These are phyloP conservation scores for Fraxinus pennsylvanica DNA, from an alignment of 257 asterid species.

Conservation along the genomic window DNA sequence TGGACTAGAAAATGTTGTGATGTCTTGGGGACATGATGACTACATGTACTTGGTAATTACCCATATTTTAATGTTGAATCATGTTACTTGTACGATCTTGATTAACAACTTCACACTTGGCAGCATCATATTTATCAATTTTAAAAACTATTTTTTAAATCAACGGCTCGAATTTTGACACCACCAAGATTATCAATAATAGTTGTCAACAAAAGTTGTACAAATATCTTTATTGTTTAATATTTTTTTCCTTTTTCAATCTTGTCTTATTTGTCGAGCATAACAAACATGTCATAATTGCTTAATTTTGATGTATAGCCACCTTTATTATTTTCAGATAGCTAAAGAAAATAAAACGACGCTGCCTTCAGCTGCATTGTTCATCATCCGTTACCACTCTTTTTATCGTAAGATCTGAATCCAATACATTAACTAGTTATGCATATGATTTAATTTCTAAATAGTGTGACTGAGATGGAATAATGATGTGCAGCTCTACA, in stretches of 20 bases:
- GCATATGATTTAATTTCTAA: neutral
- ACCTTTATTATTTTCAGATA: constrained; percentile 27
- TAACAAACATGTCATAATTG: too few relatives aligned
- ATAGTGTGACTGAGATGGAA: neutral
- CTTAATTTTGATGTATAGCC: too few relatives aligned
- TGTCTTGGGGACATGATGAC: constrained; percentile 63
- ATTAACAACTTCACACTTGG: too few relatives aligned
- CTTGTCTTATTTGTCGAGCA: too few relatives aligned
- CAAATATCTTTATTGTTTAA: too few relatives aligned
- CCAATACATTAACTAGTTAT: neutral
- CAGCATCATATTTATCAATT: too few relatives aligned
- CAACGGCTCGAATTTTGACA: too few relatives aligned
- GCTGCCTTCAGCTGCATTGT: constrained; percentile 56
- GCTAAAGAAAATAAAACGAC: constrained; percentile 56
- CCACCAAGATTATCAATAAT: too few relatives aligned
- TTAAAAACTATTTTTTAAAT: too few relatives aligned
- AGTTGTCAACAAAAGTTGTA: too few relatives aligned
- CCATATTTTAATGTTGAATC: neutral
- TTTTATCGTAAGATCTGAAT: constrained; percentile 43
- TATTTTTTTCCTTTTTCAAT: too few relatives aligned
- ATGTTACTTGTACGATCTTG: too few relatives aligned
- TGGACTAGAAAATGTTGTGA: constrained; percentile 47
- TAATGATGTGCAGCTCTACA: constrained; percentile 42
- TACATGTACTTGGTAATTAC: constrained; percentile 51
- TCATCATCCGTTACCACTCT: constrained; percentile 60